These are phyloP conservation scores for Xanthoconium separans DNA, from an alignment of 1,284 basidiomycete species.

Conservation along the genomic window DNA sequence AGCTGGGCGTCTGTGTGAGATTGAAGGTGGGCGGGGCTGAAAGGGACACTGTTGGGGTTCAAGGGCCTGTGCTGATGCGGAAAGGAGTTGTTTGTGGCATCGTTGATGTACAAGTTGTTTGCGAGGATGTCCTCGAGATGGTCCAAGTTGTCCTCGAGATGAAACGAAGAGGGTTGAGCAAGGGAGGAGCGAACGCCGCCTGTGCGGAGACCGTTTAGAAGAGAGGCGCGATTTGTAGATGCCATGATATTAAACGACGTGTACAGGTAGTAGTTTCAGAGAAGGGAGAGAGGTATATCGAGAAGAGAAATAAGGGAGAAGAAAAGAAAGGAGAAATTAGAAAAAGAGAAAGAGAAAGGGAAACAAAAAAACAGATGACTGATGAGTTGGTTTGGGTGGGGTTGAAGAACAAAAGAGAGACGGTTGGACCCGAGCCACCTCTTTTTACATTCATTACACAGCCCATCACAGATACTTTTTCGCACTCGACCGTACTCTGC, in stretches of 20 bases:
- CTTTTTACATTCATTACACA: too few species aligned
- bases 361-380: too few species aligned
- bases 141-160: constrained; percentile 57
- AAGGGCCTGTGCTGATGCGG: constrained; percentile 57
- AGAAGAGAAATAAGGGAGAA: constrained; percentile 19
- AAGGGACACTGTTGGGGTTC: constrained; percentile 58
- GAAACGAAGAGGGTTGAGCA: constrained; percentile 60
- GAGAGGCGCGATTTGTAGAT: constrained; percentile 69
- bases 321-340: constrained; percentile 13
- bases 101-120: constrained; percentile 45
- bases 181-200: constrained; percentile 77
- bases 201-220: constrained; percentile 81
- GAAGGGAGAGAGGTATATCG: not conserved
- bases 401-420: constrained; percentile 18
- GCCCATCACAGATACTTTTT: constrained; percentile 67
- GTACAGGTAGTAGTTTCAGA: too few species aligned
- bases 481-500: constrained; percentile 80
- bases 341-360: not conserved
- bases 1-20: constrained; percentile 46
- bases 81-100: constrained; percentile 63
- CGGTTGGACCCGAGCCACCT: constrained; percentile 21
- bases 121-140: constrained; percentile 55
- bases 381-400: too few species aligned
- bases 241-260: constrained; percentile 47
- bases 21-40: constrained; percentile 45